Percentiles rank a stretch among this genome's conserved stretches.
Conservation (phyloP, 768 basidiomycete species). For the Boletus subparvulus region DNA sequence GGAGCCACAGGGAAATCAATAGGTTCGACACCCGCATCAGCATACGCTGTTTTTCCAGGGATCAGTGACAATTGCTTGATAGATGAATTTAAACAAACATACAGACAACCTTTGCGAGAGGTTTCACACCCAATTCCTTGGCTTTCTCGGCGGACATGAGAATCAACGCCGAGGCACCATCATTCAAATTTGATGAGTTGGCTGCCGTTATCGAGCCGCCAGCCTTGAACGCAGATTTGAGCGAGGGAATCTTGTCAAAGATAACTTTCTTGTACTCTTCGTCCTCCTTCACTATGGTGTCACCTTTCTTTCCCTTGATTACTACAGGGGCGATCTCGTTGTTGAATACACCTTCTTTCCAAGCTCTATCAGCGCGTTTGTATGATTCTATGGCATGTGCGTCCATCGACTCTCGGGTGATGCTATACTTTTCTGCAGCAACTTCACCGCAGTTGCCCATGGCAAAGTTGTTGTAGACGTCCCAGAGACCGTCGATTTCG, state of each 20-base stretch:
- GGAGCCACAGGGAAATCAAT: constrained; percentile 97
- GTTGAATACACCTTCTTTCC: constrained; percentile 81
- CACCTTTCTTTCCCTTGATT: constrained; percentile 93
- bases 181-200: constrained; percentile 92
- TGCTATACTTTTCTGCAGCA: constrained; percentile 76
- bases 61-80: constrained; percentile 1
- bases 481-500: constrained; percentile 91
- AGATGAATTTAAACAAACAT: constrained; percentile 33
- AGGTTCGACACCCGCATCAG: constrained; percentile 95
- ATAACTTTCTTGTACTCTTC: constrained; percentile 98
- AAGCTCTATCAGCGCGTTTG: constrained; percentile 87
- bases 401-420: constrained; percentile 87
- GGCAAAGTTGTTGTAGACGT: constrained; percentile 95
- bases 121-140: constrained; percentile 84
- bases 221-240: constrained; percentile 87
- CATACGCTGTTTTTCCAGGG: constrained; percentile 63
- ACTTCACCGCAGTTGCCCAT: constrained; percentile 98
- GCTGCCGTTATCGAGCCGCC: constrained; percentile 93
- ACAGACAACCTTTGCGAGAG: constrained; percentile 95
- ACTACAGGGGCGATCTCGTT: constrained; percentile 88
- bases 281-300: constrained; percentile 86
- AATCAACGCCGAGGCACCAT: constrained; percentile 94
- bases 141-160: constrained; percentile 94
- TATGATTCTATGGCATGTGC: constrained; percentile 93
- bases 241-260: constrained; percentile 87